phyloP scores from a whole-genome alignment of 139 green algal species.

The Chlamydomonas sp. region DNA sequence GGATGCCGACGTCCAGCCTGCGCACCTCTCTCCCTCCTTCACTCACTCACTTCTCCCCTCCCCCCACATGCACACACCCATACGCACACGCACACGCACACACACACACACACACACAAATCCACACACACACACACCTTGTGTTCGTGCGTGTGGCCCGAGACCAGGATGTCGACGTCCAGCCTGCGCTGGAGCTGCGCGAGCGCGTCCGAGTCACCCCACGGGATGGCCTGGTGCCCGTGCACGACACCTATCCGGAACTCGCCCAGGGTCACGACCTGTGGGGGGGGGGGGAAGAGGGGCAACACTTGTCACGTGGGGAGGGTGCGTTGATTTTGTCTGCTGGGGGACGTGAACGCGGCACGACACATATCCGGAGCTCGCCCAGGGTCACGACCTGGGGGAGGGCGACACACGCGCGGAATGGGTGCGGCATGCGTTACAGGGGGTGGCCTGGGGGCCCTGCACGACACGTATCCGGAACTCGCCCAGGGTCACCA shows the following conservation, averaged over 20 bases:
- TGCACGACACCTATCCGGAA: constrained; percentile 84
- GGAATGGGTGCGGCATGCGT: no score
- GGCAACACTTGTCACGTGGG: neutral
- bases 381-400: neutral
- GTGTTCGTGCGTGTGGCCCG: constrained; percentile 85
- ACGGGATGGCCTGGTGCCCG: constrained; percentile 84
- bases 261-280: constrained; percentile 73
- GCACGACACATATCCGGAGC: constrained; percentile 15
- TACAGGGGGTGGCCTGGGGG: constrained; percentile 82
- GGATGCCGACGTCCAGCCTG: no score
- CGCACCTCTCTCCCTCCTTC: no score
- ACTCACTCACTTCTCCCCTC: no score
- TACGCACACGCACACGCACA: no score
- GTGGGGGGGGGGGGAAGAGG: constrained; percentile 10
- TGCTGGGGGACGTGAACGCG: neutral
- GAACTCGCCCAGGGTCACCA: constrained; percentile 75
- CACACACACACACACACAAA: no score
- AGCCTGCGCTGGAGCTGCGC: constrained; percentile 74
- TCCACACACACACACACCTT: no score
- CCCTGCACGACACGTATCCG: constrained; percentile 83
- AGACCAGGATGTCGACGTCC: constrained; percentile 87
- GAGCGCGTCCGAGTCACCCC: constrained; percentile 66
- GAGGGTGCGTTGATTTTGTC: neutral
- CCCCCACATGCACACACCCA: no score
- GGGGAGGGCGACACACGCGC: no score